Base-by-base conservation (phyloP, 2,329 filamentous ascomycete genomes). In the Calonectria montana region DNA sequence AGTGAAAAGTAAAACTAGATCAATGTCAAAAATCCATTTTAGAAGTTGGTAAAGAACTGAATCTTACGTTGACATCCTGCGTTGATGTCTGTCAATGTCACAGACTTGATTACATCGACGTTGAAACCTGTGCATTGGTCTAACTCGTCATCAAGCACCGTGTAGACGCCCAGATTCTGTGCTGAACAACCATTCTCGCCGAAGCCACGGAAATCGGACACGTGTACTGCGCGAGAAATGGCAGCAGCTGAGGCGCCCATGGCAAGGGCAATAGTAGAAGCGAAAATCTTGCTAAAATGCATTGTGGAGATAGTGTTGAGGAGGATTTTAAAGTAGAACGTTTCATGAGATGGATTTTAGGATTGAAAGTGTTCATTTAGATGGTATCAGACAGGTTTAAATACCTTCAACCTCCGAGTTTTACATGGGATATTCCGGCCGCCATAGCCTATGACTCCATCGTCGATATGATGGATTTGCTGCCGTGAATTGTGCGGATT, bases 121-220 rank as follows among this genome's bases (percentile, higher is more conserved):
- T 62, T 57, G 29, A 80, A 67, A 37, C 41, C 63, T 45, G 72
- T 76, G 72, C 78, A 79, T 31, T 75, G 66, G 37, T 71, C 48
- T 10, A 80, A 72, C 67, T 80, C 78, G 7, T 70, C 69, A 23
- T 78, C 70, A 21, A 78, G 76, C 41, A 80, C 73, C 13, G 78
- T 80, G 76, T 76, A 80, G 31, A 80, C 63, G 27, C 78, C 78
- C 21, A 74, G 29, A 65, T 80, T 79, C 27, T 69, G 27, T 2
- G 57, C n/a, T 21, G 23, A 66, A 72, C 78, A 80, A 47, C 69
- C 75, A 13, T 64, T 41, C 1, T 53, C 73, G 16, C 75, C 69
- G 35, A 67, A 80, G 41, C 78, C 50, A 18, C 78, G 78, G 53
- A 80, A 79, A 55, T 80, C 75, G 47, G 71, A 73, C n/a, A 80